A percentile compares a stretch with the other conserved stretches of the same genome.
Conservation (phyloP, 2,329 filamentous ascomycete genomes). For the Plectosphaerella sp. region DNA sequence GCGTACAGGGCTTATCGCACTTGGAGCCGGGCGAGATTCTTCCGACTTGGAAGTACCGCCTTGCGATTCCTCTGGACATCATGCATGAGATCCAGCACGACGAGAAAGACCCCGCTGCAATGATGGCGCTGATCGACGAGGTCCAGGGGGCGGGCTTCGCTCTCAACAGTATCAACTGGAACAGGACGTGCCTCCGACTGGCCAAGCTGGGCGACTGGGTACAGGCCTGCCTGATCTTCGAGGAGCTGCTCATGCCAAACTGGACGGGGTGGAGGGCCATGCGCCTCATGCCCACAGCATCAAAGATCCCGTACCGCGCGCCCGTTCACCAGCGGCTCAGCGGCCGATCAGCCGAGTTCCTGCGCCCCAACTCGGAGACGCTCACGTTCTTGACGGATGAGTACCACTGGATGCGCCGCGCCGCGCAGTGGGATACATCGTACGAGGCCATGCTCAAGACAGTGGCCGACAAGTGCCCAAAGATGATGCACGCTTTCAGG, state of each 20-base stretch:
- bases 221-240: constrained; percentile 70
- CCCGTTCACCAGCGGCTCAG: constrained; percentile 33
- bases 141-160: constrained; percentile 64
- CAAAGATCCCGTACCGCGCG: constrained; percentile 19
- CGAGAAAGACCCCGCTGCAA: constrained; percentile 35
- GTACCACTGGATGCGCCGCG: constrained; percentile 42
- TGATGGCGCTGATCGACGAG: constrained; percentile 47
- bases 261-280: constrained; percentile 69
- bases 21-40: constrained; percentile 26
- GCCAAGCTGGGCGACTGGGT: constrained; percentile 53
- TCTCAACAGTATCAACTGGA: constrained; percentile 76
- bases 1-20: constrained; percentile 33
- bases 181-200: constrained; percentile 67
- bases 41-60: constrained; percentile 46
- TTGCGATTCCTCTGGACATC: constrained; percentile 42
- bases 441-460: constrained; percentile 30
- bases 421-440: constrained; percentile 3
- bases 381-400: constrained; percentile 44
- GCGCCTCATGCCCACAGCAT: constrained; percentile 9
- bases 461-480: constrained; percentile 26
- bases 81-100: constrained; percentile 42
- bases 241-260: constrained; percentile 70
- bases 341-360: constrained; percentile 28
- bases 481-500: constrained; percentile 34
- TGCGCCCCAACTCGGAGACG: constrained; percentile 38